Percentiles rank a stretch among this genome's conserved stretches.
These are phyloP conservation scores for Lepiota brunneoincarnata DNA, from an alignment of 768 basidiomycete species.

Conservation along the genomic window DNA sequence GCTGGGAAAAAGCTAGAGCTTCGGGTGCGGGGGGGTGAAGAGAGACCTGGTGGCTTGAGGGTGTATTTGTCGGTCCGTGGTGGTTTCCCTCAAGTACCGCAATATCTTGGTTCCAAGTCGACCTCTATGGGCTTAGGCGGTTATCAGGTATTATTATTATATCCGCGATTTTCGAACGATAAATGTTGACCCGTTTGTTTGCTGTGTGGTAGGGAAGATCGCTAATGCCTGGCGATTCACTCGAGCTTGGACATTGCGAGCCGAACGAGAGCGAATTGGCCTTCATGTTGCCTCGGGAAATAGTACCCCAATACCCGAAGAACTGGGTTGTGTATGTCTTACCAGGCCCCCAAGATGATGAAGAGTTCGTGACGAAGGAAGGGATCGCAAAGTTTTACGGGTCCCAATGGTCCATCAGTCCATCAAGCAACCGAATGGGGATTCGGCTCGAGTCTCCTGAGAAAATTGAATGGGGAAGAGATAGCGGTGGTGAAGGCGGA, in stretches of 20 bases:
- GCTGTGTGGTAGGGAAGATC: conserved; percentile 42
- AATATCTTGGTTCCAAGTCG: conserved; percentile 62
- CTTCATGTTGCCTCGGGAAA: conserved; percentile 20
- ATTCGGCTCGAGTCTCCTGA: conserved; percentile 48
- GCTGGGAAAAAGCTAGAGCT: conserved; percentile 42
- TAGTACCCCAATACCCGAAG: conserved; percentile 43
- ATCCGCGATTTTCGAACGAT: conserved; percentile 10
- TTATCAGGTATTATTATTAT: conserved; percentile 41
- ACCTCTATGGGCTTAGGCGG: conserved; percentile 63
- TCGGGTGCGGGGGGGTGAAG: conserved; percentile 22
- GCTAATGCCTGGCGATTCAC: conserved; percentile 47
- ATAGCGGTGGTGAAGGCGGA: conserved; percentile 62
- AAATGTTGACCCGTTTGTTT: neutral
- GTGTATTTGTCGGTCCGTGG: conserved; percentile 55
- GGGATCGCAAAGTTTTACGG: conserved; percentile 52
- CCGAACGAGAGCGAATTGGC: conserved; percentile 19
- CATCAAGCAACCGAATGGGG: conserved; percentile 62
- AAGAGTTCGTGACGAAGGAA: conserved; percentile 46
- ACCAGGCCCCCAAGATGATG: conserved; percentile 61
- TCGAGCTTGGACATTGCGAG: conserved; percentile 35
- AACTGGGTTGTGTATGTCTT: conserved; percentile 55
- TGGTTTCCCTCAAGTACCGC: conserved; percentile 55
- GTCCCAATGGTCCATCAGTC: conserved; percentile 49
- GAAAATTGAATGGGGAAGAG: conserved; percentile 52
- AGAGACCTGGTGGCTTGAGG: conserved; percentile 41